Conservation (phyloP, 139 green algal genomes). For the Asterochloris erici region DNA sequence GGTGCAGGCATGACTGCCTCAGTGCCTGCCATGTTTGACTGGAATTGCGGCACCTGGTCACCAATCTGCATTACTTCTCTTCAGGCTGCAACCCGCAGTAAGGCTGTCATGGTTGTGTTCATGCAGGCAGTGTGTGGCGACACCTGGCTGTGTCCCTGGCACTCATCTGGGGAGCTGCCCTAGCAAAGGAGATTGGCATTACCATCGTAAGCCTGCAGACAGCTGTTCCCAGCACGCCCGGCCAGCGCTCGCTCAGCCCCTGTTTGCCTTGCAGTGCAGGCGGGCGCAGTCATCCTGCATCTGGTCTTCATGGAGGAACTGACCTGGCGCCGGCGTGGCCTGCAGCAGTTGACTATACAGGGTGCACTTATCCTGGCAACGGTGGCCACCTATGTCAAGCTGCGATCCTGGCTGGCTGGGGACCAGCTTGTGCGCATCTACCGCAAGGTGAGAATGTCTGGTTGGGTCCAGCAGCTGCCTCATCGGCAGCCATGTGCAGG, state of each 20-base stretch:
- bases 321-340: not conserved
- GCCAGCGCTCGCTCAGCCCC: not conserved
- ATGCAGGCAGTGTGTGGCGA: no score
- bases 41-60: no score
- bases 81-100: no score
- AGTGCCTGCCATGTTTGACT: no score
- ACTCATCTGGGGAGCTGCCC: constrained; percentile 44
- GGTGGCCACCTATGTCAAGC: constrained; percentile 44
- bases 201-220: constrained; percentile 40
- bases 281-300: constrained; percentile 52
- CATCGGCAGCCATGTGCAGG: not conserved
- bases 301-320: constrained; percentile 27
- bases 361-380: not conserved
- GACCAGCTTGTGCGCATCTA: constrained; percentile 79
- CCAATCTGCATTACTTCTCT: no score
- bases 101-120: no score
- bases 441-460: constrained; percentile 48
- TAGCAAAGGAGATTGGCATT: constrained; percentile 82
- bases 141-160: constrained; percentile 28
- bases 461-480: no score
- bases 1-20: no score
- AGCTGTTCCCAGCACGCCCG: no score
- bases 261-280: not conserved
- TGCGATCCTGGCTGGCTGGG: constrained; percentile 47
- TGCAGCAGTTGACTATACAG: not conserved